Base-by-base conservation (phyloP, 495 filamentous ascomycete species). In the Copromyces sp. region DNA sequence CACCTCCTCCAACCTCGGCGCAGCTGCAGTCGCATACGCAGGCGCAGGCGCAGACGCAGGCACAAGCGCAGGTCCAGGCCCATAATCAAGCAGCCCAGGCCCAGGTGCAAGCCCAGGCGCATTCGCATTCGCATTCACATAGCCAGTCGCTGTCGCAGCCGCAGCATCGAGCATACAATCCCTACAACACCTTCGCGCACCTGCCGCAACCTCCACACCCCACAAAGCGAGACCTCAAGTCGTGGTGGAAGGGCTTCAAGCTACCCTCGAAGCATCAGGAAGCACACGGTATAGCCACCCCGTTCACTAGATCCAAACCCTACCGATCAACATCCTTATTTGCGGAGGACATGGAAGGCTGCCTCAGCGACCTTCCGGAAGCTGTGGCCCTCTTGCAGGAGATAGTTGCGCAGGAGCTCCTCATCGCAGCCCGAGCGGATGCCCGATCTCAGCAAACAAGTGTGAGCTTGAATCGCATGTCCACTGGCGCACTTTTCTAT, bases 171-270 rank as follows among this genome's bases (percentile, higher is more conserved):
- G 68, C 68, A 35, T 47, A 40, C 38, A 20, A 70, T 35, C 40
- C 40, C 24, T 61, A 61, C 53, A 35, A 32, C 29, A 24, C 53
- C 53, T 61, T 61, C 35, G 14, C 78, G 45, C 77, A 74, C 68
- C 47, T 73, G 24, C 69, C 73, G 3, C 70, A 75, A 32, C 68
- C 74, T 20, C 77, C 74, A 14, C 73, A 42, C 14, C 90, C 93
- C 41, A 90, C 88, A 70, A 94, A 89, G 81, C 88, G 92, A 77
- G 93, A 96, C 77, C 84, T 97, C 71, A 90, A 92, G 76, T 93
- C 90, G 38, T 98, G 94, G 94, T 97, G 94, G 94, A 94, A 90
- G 82, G 87, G 88, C 69, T 97, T 98, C 83, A 93, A 92, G 82
- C 86, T 89, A 40, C 89, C 89, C 68, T 83, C 87, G 16, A 90